These are phyloP conservation scores for Hypoxylon fragiforme DNA, from an alignment of 495 filamentous ascomycete genomes.

Conservation along the genomic window DNA sequence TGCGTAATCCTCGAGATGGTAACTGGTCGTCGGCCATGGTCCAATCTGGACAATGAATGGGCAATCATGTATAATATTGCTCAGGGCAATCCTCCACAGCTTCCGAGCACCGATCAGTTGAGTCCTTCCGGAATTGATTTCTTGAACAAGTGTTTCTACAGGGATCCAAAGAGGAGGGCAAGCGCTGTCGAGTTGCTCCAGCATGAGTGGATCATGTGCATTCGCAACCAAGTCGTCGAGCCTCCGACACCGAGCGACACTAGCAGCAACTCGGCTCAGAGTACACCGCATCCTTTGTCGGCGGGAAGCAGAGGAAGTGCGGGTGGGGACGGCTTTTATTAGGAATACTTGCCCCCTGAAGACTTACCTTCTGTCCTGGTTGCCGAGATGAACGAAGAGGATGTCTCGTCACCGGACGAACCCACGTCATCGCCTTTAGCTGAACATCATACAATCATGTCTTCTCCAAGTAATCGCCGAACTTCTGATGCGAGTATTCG, in stretches of 20 bases:
- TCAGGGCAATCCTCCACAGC: slow-evolving; percentile 85
- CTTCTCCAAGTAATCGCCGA: neutral
- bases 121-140: slow-evolving; percentile 86
- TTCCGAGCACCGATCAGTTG: slow-evolving; percentile 82
- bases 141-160: slow-evolving; percentile 80
- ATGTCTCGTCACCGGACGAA: neutral
- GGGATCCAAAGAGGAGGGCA: slow-evolving; percentile 77
- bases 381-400: slow-evolving; percentile 17
- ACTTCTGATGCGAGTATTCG: neutral
- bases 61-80: slow-evolving; percentile 99
- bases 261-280: slow-evolving; percentile 45
- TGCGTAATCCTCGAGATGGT: slow-evolving; percentile 98
- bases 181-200: slow-evolving; percentile 89
- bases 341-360: slow-evolving; percentile 30
- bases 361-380: slow-evolving; percentile 21
- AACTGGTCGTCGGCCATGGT: slow-evolving; percentile 93
- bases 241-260: slow-evolving; percentile 57
- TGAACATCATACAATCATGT: neutral
- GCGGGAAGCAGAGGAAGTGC: slow-evolving; percentile 29
- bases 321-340: slow-evolving; percentile 37
- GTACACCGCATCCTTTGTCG: slow-evolving; percentile 38
- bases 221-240: slow-evolving; percentile 58
- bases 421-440: neutral
- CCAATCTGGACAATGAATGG: slow-evolving; percentile 98
- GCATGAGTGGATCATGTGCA: slow-evolving; percentile 88